phyloP scores from a whole-genome alignment of 2,329 filamentous ascomycete species.

The Raffaelea ambrosiae region DNA sequence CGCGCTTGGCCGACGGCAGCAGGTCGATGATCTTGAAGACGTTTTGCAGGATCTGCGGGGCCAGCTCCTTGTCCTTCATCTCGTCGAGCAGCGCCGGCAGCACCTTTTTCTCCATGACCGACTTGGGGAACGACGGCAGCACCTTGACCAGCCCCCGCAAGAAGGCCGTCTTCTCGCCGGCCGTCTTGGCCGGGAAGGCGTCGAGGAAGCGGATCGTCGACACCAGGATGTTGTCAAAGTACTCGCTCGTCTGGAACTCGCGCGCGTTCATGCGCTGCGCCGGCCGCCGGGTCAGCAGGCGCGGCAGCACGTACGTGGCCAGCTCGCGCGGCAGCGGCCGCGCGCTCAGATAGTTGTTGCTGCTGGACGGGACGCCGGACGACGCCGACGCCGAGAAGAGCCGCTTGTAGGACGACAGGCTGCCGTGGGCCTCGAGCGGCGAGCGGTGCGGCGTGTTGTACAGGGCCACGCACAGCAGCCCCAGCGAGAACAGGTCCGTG shows the following conservation, averaged over 20 bases:
- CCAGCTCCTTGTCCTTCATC: slow-evolving; percentile 80
- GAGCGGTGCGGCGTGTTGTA: slow-evolving; percentile 94
- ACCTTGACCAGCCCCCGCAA: slow-evolving; percentile 82
- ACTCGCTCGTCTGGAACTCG: slow-evolving; percentile 91
- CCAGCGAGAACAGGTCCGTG: slow-evolving; percentile 90
- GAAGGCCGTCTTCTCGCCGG: slow-evolving; percentile 84
- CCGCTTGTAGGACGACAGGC: slow-evolving; percentile 75
- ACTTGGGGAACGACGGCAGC: slow-evolving; percentile 83
- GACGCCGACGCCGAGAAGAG: slow-evolving; percentile 62
- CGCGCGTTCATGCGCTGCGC: slow-evolving; percentile 79
- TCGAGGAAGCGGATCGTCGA: slow-evolving; percentile 95
- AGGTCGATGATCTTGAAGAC: slow-evolving; percentile 82
- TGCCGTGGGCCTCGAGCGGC: slow-evolving; percentile 74
- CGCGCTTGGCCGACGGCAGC: slow-evolving; percentile 66
- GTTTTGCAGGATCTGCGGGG: slow-evolving; percentile 81
- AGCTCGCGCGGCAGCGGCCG: slow-evolving; percentile 74
- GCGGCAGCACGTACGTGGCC: slow-evolving; percentile 64
- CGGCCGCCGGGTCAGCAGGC: slow-evolving; percentile 78
- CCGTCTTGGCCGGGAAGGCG: slow-evolving; percentile 80
- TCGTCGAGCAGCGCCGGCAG: slow-evolving; percentile 84
- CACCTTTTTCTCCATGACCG: slow-evolving; percentile 91
- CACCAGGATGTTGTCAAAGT: slow-evolving; percentile 94
- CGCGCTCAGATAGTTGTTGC: slow-evolving; percentile 79
- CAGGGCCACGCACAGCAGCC: slow-evolving; percentile 76
- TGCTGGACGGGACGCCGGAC: slow-evolving; percentile 66